Percentiles rank a stretch among this genome's conserved stretches.
Conservation (phyloP, 306 rosid genomes). For the Quercus gilva region DNA sequence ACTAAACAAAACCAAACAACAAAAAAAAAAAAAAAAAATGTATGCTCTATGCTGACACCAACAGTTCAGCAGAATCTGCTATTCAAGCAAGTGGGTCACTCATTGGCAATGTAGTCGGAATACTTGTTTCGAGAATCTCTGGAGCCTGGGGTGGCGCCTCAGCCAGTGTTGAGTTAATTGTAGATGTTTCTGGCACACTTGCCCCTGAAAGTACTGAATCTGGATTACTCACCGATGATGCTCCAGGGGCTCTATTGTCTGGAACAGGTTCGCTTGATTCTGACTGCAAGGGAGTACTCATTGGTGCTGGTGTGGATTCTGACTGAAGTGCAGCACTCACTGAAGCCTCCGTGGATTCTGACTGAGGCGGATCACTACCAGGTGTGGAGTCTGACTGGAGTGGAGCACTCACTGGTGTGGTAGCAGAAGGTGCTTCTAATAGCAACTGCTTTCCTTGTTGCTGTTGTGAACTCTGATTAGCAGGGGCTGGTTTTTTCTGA, state of each 20-base stretch:
- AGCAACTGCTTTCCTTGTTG: slow-evolving; percentile 71
- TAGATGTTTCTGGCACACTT: slow-evolving; percentile 30
- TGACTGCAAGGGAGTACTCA: neutral
- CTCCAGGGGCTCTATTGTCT: slow-evolving; percentile 21
- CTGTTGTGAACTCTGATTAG: slow-evolving; percentile 53
- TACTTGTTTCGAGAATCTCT: slow-evolving; percentile 29
- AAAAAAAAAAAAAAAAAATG: neutral
- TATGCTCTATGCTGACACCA: slow-evolving; percentile 7
- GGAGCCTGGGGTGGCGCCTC: slow-evolving; percentile 40
- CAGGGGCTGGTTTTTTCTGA: slow-evolving; percentile 67
- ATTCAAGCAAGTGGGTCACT: slow-evolving; percentile 38
- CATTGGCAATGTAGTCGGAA: slow-evolving; percentile 25
- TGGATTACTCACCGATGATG: slow-evolving; percentile 38
- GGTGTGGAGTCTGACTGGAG: slow-evolving; percentile 49
- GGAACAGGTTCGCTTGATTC: slow-evolving; percentile 42
- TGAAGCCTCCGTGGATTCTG: slow-evolving; percentile 32
- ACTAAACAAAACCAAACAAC: neutral
- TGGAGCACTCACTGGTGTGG: slow-evolving; percentile 32
- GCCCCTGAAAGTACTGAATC: slow-evolving; percentile 33
- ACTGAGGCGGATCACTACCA: slow-evolving; percentile 32
- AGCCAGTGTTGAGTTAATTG: slow-evolving; percentile 24
- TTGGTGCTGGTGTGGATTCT: neutral
- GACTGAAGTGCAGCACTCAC: slow-evolving; percentile 26
- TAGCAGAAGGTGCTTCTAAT: slow-evolving; percentile 68
- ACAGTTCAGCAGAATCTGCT: slow-evolving; percentile 14